Evolutionary conservation across 139 green algal genomes (phyloP), one percentile per base, ranked within the genome.

Genomic region (Coelastrella sp.): DNA sequence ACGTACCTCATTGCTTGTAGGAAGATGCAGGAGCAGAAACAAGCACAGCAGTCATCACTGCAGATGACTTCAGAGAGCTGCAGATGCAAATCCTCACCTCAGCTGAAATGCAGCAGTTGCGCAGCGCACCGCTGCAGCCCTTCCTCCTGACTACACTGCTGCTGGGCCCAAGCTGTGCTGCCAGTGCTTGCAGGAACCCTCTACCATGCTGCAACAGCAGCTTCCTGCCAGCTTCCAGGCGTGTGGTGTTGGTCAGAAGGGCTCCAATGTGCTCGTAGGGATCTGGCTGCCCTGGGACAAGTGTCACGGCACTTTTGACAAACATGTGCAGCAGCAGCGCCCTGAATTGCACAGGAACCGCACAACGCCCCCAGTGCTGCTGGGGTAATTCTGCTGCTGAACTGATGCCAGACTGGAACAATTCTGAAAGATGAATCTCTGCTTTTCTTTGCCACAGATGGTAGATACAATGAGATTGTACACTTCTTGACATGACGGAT

Each of bases 161-260:
- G 61, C 27, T 20, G 6, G 84, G 75, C 7, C 68, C n/a, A 73
- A 93, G 81, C 91, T 93, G 91, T n/a, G 80, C 61, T 25, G 86
- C 89, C 79, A 93, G 80, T 49, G 91, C 91, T 73, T 84, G 65
- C 82, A 98, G 89, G 74, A 96, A 90, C 25, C 93, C 95, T 6
- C 95, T 86, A 8, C 95, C 96, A 0, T 94, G 94, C 90, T 98
- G 87, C 85, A 98, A 93, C 86, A 98, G 87, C 82, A 98, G 73
- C 82, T 87, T 35, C 56, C 96, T 82, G 8, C 91, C 96, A 5
- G 68, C 86, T 6, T 90, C n/a, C 12, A 96, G 86, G 6, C 94
- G 91, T 0, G 94, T 98, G 19, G 96, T 91, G 81, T 98, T 98
- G 14, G 93, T 95, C 5, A 98, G 90, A 1, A 98, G 91, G 4